Conservation (phyloP, 2,329 filamentous ascomycete species). For the Didymella lethalis region DNA sequence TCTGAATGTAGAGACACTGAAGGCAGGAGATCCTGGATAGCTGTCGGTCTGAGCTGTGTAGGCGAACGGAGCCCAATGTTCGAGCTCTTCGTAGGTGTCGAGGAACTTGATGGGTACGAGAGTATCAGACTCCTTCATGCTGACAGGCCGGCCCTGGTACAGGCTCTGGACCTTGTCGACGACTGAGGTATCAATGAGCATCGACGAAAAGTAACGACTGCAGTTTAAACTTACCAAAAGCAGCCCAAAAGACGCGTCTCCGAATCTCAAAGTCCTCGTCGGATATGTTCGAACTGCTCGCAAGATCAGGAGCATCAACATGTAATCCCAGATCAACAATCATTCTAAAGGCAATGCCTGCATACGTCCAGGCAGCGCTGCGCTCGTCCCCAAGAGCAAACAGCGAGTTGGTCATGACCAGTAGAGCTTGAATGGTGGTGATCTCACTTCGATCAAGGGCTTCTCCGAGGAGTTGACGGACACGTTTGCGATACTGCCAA, state of each 20-base stretch:
- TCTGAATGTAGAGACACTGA: constrained; percentile 55
- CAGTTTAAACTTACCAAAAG: constrained; percentile 41
- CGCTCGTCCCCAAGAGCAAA: constrained; percentile 60
- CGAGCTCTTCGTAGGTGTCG: constrained; percentile 62
- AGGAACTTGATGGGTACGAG: constrained; percentile 58
- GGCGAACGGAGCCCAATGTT: constrained; percentile 60
- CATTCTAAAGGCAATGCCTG: constrained; percentile 64
- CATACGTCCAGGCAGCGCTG: constrained; percentile 65
- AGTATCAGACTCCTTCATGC: constrained; percentile 56
- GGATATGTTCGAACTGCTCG: constrained; percentile 45
- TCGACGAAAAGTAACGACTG: not conserved
- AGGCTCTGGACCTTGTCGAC: constrained; percentile 63
- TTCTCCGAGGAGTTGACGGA: constrained; percentile 57
- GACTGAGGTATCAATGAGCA: constrained; percentile 28
- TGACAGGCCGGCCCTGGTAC: constrained; percentile 62
- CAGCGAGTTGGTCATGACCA: constrained; percentile 61
- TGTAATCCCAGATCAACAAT: constrained; percentile 64
- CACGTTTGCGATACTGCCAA: constrained; percentile 57
- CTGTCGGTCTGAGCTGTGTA: constrained; percentile 27
- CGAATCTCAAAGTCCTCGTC: constrained; percentile 58
- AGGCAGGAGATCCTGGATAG: constrained; percentile 50
- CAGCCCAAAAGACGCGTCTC: constrained; percentile 57
- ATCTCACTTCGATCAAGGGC: constrained; percentile 60
- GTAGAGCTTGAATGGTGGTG: constrained; percentile 62
- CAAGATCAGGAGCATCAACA: constrained; percentile 50